Percentiles rank a stretch among this genome's conserved stretches.
Evolutionary conservation across 2,329 filamentous ascomycete species (phyloP).

Genomic region (Colletotrichum sp.): DNA sequence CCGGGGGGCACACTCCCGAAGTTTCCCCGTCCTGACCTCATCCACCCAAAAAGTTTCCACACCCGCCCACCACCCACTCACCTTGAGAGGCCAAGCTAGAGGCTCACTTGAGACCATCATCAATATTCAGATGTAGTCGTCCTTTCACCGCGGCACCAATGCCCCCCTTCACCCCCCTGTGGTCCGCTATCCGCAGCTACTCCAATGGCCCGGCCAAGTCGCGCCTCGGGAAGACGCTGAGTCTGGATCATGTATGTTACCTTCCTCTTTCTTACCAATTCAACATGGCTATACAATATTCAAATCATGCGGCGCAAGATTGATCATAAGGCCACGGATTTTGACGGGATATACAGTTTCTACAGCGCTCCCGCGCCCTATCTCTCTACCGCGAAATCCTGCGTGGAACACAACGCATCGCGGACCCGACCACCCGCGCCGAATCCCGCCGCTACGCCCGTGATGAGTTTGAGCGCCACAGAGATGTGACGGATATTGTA

Average conservation of each 20-base stretch:
- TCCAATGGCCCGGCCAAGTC: constrained; percentile 37
- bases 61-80: background rate
- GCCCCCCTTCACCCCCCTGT: background rate
- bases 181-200: constrained; percentile 36
- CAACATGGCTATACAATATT: too few species aligned
- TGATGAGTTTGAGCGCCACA: constrained; percentile 66
- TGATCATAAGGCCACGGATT: background rate
- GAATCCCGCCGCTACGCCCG: constrained; percentile 64
- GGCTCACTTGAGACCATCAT: background rate
- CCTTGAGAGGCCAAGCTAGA: background rate
- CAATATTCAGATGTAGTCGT: constrained; percentile 3
- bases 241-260: constrained; percentile 61
- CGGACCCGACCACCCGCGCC: constrained; percentile 53
- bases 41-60: constrained; percentile 19
- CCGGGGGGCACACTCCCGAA: background rate
- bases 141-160: background rate
- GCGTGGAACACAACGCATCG: constrained; percentile 57
- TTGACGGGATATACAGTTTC: constrained; percentile 49
- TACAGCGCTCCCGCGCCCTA: constrained; percentile 60
- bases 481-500: constrained; percentile 61
- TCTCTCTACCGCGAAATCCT: constrained; percentile 64
- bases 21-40: constrained; percentile 20
- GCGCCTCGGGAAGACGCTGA: constrained; percentile 50
- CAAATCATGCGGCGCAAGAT: background rate
- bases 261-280: too few species aligned